Percentiles rank a stretch among this genome's conserved stretches.
Evolutionary conservation across 2,329 filamentous ascomycete genomes (phyloP).

Genomic region (Fusarium tuaranense): DNA sequence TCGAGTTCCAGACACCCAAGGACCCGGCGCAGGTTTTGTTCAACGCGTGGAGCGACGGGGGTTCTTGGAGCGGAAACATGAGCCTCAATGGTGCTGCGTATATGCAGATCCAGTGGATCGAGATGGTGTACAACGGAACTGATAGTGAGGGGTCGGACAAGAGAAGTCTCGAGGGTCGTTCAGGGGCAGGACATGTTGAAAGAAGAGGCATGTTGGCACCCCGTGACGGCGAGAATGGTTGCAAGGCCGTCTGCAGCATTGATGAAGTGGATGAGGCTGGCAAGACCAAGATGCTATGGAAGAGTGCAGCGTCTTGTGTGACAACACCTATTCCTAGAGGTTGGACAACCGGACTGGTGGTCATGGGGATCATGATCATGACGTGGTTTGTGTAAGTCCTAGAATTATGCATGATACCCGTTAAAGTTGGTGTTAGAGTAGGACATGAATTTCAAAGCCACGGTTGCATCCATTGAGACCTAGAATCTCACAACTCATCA

Average conservation of each 20-base stretch:
- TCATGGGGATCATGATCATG: constrained; percentile 7
- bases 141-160: constrained; percentile 16
- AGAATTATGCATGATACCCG: neutral
- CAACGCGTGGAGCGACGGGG: constrained; percentile 72
- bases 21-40: constrained; percentile 65
- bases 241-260: constrained; percentile 49
- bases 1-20: constrained; percentile 66
- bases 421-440: neutral
- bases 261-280: constrained; percentile 48
- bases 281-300: constrained; percentile 38
- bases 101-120: constrained; percentile 72
- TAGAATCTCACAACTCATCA: neutral
- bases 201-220: constrained; percentile 50
- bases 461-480: neutral
- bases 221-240: constrained; percentile 35
- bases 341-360: neutral
- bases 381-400: neutral
- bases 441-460: neutral
- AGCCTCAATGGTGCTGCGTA: constrained; percentile 59
- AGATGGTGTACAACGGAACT: constrained; percentile 66
- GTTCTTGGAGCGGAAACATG: constrained; percentile 71
- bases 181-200: constrained; percentile 24
- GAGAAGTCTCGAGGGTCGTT: constrained; percentile 6
- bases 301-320: constrained; percentile 36
- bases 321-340: neutral